phyloP scores from a whole-genome alignment of 2,329 filamentous ascomycete genomes.

The Hypoxylon sp. region DNA sequence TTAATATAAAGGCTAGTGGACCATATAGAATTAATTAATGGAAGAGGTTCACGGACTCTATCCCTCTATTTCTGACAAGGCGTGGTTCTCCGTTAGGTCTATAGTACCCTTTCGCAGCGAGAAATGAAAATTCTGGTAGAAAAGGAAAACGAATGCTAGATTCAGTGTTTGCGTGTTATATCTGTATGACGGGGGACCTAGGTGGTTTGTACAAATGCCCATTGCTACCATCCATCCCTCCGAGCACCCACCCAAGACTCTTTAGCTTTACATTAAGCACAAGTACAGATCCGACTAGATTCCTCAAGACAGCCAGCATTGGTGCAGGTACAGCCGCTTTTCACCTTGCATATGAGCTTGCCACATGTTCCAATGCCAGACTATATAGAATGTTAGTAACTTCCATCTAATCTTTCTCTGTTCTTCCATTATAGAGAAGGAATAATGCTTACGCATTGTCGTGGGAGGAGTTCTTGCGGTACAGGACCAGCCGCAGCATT shows the following conservation, averaged over 20 bases:
- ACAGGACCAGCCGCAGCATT: conserved; percentile 25
- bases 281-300: conserved; percentile 30
- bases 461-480: conserved; percentile 26
- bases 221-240: background rate
- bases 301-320: conserved; percentile 26
- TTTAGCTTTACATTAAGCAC: conserved; percentile 6
- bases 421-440: background rate
- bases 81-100: no score
- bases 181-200: no score
- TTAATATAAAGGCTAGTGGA: background rate
- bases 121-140: no score
- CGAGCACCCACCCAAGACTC: background rate
- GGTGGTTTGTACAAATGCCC: background rate
- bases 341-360: conserved; percentile 24
- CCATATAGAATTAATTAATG: background rate
- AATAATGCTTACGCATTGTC: conserved; percentile 24
- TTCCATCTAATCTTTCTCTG: background rate
- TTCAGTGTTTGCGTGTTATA: no score
- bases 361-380: conserved; percentile 30
- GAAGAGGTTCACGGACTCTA: background rate
- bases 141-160: no score
- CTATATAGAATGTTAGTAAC: conserved; percentile 5
- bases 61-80: background rate
- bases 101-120: no score
- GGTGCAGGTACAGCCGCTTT: conserved; percentile 23